Evolutionary conservation across 179 eudicot genomes (phyloP), one percentile per base, ranked within the genome.

Genomic region (Actinidia arguta): DNA sequence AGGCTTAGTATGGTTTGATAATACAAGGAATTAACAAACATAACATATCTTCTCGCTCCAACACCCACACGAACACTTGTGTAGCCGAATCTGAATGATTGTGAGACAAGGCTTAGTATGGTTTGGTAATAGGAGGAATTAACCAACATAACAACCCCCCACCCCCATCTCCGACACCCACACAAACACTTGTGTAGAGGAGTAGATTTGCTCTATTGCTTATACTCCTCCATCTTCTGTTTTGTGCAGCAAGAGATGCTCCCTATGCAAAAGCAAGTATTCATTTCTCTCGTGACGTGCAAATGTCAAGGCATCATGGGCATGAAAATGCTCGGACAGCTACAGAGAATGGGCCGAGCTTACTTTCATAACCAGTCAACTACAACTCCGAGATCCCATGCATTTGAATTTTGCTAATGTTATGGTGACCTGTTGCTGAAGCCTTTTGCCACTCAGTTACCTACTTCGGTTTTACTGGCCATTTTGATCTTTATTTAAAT

Each of bases 231-330:
- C 20, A 16, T 39, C 25, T 79, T 51, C 48, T 55, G 17, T 73
- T 58, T 48, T 84, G 4, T 68, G 78, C 97, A 96, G 99, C 97
- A 78, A 90, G 97, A 82, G 98, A 90, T 70, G 99, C 99, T 58
- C 98, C 99, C 24, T 96, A 96, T 80, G 99, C 99, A 59, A 93
- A 95, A 84, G 89, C 88, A 73, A 85, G 98, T 50, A 94, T 98
- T 46, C 96, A 94, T 0, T 92, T 91, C 80, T 87, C 90, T 13
- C 95, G 95, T 0, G 98, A 95, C 73, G 94, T 97, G 61, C 98
- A 97, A 88, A 90, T 97, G 98, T 84, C 92, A 6, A 85, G 90
- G 84, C 91, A 91, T 85, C 89, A 87, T 62, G 83, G 89, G 71
- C 85, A 78, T 8, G 92, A 81, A 56, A 59, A 89, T 78, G 68